These are phyloP conservation scores for Aspergillus homomorphus DNA, from an alignment of 495 filamentous ascomycete species.

Conservation along the genomic window DNA sequence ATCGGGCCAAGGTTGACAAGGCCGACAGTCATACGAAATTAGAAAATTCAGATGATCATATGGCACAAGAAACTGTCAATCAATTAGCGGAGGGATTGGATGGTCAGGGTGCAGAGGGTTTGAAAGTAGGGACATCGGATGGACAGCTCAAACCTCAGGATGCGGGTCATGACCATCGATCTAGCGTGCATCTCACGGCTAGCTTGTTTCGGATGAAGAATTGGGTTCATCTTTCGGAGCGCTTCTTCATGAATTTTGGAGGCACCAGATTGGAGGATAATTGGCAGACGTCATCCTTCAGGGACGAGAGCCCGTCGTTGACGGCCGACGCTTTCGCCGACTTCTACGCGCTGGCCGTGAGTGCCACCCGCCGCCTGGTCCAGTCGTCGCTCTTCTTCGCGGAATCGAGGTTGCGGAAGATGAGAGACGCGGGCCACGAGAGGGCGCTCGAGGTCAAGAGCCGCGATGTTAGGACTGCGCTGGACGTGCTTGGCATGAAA, in stretches of 20 bases:
- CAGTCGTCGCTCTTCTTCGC: conserved; percentile 65
- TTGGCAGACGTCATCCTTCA: conserved; percentile 54
- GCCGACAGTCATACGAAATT: neutral
- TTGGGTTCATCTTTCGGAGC: conserved; percentile 63
- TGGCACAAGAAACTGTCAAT: neutral
- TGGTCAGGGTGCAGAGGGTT: neutral
- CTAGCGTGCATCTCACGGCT: conserved; percentile 44
- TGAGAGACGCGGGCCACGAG: conserved; percentile 32
- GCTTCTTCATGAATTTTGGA: conserved; percentile 75
- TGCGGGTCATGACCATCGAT: neutral
- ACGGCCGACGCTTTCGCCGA: conserved; percentile 67
- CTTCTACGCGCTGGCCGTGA: conserved; percentile 65
- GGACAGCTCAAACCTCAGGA: conserved; percentile 13
- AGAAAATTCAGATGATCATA: neutral
- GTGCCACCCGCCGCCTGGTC: conserved; percentile 65
- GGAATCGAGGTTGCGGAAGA: conserved; percentile 51
- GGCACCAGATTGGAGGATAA: conserved; percentile 54
- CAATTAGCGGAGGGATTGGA: neutral
- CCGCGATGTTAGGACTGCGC: conserved; percentile 64
- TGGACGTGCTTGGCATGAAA: conserved; percentile 47
- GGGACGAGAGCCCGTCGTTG: conserved; percentile 59
- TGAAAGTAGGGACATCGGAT: neutral
- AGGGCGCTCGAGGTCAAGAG: conserved; percentile 41
- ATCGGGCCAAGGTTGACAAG: neutral
- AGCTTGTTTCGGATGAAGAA: conserved; percentile 54